phyloP scores from a whole-genome alignment of 1,284 basidiomycete genomes.

The Sporisorium exsertum region DNA sequence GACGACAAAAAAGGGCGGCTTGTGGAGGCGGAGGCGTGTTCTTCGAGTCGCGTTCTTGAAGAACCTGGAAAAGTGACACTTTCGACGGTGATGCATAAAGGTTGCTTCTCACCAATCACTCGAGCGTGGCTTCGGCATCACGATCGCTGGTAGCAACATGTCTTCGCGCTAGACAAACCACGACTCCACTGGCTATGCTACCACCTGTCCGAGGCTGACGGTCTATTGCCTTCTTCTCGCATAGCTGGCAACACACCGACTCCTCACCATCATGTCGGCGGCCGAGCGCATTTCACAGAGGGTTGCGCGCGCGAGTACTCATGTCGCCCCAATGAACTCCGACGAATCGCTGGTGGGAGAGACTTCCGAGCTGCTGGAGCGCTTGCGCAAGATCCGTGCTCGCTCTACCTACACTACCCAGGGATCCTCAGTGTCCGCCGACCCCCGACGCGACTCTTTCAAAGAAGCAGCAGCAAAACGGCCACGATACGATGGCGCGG shows the following conservation, averaged over 20 bases:
- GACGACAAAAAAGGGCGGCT: neutral
- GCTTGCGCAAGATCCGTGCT: slow-evolving; percentile 39
- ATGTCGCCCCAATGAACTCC: neutral
- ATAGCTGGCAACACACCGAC: neutral
- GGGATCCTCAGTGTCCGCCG: slow-evolving; percentile 21
- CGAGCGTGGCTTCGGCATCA: slow-evolving; percentile 3
- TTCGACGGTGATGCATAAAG: neutral
- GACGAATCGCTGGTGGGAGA: slow-evolving; percentile 10
- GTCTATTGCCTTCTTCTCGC: neutral
- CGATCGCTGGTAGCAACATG: neutral
- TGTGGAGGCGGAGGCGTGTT: slow-evolving; percentile 5
- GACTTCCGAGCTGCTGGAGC: slow-evolving; percentile 25
- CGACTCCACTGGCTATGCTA: neutral
- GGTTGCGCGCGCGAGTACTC: slow-evolving; percentile 13
- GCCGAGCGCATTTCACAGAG: slow-evolving; percentile 31
- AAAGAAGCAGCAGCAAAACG: neutral
- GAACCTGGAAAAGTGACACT: slow-evolving; percentile 10
- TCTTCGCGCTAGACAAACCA: neutral
- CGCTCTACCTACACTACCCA: slow-evolving; percentile 31
- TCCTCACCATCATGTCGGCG: slow-evolving; percentile 23
- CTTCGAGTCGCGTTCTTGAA: slow-evolving; percentile 9
- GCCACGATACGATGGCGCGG: neutral
- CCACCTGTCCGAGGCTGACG: neutral
- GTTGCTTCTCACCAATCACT: neutral
- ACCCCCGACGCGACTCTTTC: neutral